Evolutionary conservation across 331 rosid genomes (phyloP), one percentile per base, ranked within the genome.

Genomic region (Malus hybrid): DNA sequence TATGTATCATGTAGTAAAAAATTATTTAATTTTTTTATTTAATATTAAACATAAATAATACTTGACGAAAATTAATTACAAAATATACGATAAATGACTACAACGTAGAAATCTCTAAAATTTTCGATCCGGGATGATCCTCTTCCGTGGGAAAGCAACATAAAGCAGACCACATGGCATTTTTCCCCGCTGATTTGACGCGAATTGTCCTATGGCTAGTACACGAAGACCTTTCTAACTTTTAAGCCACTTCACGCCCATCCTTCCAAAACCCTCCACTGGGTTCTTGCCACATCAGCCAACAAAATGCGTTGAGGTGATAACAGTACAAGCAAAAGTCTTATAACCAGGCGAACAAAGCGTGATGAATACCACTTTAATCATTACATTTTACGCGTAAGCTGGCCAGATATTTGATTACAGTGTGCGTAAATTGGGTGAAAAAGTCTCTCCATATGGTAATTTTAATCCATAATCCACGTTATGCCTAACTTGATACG

Each of bases 121-220:
- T 34, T 34, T 3, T 7, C 39, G 39, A 28, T 28, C 29, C 29
- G 29, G 29, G 29, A 28, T 2, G 39, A 0, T 36, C 11, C 44
- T 36, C 1, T 36, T 8, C 44, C 44, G 44, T 36, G 44, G 12
- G 12, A 5, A 12, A 22, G 9, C 4, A 52, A 39, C 7, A 14
- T 39, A 31, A 32, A 54, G 27, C 76, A 70, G 70, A 64, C 65
- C 84, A 83, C 57, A 74, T 77, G 80, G 76, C 80, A 56, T 42
- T 56, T 24, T 55, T 16, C n/a, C 50, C 4, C 4, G 70, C 28
- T 34, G 18, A 65, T 65, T 33, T 34, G 50, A 19, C 5, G 70
- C 70, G 28, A 57, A 57, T 50, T 50, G n/a, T 50, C 44, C 6
- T 14, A 62, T 62, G 31, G 33, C 1, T 11, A 22, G 32, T 28